Base-by-base conservation (phyloP, 306 rosid species). In the Cyamopsis tetragonoloba region DNA sequence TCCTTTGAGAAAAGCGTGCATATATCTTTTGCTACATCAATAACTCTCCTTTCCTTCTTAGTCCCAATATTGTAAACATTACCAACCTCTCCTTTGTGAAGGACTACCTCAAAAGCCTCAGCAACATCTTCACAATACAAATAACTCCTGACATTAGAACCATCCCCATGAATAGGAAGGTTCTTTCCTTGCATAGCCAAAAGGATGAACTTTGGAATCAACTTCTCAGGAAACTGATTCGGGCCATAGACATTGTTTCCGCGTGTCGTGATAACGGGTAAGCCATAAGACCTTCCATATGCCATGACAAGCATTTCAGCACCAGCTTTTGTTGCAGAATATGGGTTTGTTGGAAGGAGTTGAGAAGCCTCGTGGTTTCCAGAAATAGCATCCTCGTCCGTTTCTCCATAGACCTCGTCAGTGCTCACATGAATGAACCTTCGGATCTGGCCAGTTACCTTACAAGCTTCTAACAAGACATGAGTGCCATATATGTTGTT, bases 301-400 rank as follows among this genome's bases (percentile, higher is more conserved):
- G 86, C 89, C 89, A 84, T 84, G 39, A 79, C 89, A 69, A 84
- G 89, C 89, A 84, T 84, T 65, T 84, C 89, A 7, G 89, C 86
- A 42, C 89, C 89, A 38, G 86, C 89, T 79, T 84, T 84, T 24
- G 89, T 84, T 15, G 89, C 89, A 38, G 86, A 84, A 61, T 84
- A 84, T 1, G 89, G 89, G 22, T 84, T 84, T 12, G 86, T 81
- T 0, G 89, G 89, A 34, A 84, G 89, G 54, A 84, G 84, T 28
- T 84, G 89, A 57, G 89, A 84, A 64, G 89, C 89, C 70, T 84
- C 86, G 35, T 84, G 89, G 66, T 84, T 84, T 78, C 89, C 89
- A 2, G 81, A 84, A 41, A 81, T 37, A 44, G 89, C 89, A 78
- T 84, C 86, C 77, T 84, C 89, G 1, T 84, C 89, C 0, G 89